Base-by-base conservation (phyloP, 768 basidiomycete genomes). In the Trametes meyenii region DNA sequence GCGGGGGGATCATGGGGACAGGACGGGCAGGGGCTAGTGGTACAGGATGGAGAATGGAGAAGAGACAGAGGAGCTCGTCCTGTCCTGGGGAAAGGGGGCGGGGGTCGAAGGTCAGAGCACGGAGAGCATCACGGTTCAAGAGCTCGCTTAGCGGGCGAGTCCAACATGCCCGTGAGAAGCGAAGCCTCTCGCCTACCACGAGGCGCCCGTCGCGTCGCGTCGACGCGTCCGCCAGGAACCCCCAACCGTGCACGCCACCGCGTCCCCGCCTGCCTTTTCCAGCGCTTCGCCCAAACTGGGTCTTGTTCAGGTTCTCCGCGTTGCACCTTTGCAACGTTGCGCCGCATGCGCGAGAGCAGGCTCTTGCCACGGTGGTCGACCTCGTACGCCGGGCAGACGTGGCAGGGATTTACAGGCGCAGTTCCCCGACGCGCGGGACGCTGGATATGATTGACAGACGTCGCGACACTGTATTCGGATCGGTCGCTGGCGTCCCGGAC, bases 1-100 rank as follows among this genome's bases (percentile, higher is more conserved):
- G 72, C 3, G 71, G 69, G 26, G 69, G 64, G 63, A 72, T 70
- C 52, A 60, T 67, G 50, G 60, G 39, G 63, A 58, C 48, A 38
- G 19, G 23, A 35, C n/a, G 60, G 23, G 51, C 23, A 39, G 46
- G 52, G 63, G 55, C 50, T 66, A 68, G 58, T 53, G 52, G 55
- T 66, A 64, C 64, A 65, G 50, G 40, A 35, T 43, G 45, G 35
- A 42, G 53, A 62, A 59, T 48, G 62, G 66, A 64, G 50, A 16
- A 38, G 50, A 54, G 44, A 50, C 40, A 49, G 39, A 49, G 55
- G 49, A 23, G 40, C 44, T 6, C 38, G 43, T 44, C 43, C 35
- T 33, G 24, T 33, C 4, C 33, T 39, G 63, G 23, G 36, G 50
- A 36, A n/a, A 40, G 26, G 54, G 23, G 21, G 55, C 6, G 36